These are phyloP conservation scores for Madurella fahalii DNA, from an alignment of 2,329 filamentous ascomycete species.

Conservation along the genomic window DNA sequence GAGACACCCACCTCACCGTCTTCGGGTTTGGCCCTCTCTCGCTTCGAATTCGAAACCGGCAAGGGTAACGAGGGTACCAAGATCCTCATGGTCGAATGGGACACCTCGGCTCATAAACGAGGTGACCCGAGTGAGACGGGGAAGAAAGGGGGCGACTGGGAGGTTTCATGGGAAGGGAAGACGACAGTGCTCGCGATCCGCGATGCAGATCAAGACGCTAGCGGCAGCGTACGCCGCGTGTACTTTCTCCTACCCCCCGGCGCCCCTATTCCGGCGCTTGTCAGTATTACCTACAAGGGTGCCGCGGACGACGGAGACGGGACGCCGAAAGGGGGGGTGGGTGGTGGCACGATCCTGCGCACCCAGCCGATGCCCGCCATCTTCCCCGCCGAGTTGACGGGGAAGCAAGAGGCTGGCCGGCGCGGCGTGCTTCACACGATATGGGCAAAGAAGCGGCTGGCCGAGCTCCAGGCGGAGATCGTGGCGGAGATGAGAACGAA, in stretches of 20 bases:
- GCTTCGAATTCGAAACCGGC: slow-evolving; percentile 81
- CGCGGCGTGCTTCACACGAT: slow-evolving; percentile 84
- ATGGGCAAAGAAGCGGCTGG: slow-evolving; percentile 81
- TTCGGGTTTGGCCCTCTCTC: slow-evolving; percentile 58
- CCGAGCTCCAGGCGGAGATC: slow-evolving; percentile 73
- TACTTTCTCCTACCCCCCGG: slow-evolving; percentile 79
- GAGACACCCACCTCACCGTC: slow-evolving; percentile 44
- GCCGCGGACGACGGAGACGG: slow-evolving; percentile 14
- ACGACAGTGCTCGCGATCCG: slow-evolving; percentile 63
- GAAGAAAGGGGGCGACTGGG: slow-evolving; percentile 55
- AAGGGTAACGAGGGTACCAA: slow-evolving; percentile 81
- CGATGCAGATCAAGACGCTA: slow-evolving; percentile 46
- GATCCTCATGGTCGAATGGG: slow-evolving; percentile 91
- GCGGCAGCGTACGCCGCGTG: slow-evolving; percentile 44
- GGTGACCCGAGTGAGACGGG: slow-evolving; percentile 42
- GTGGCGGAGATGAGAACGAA: slow-evolving; percentile 67
- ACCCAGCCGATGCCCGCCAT: slow-evolving; percentile 84
- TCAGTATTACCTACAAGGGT: slow-evolving; percentile 55
- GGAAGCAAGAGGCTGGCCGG: slow-evolving; percentile 61
- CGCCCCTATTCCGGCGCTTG: slow-evolving; percentile 64
- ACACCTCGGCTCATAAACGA: slow-evolving; percentile 34
- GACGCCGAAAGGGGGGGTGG: slow-evolving; percentile 17
- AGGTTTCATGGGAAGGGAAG: slow-evolving; percentile 81
- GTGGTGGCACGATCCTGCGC: slow-evolving; percentile 45
- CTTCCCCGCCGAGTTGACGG: slow-evolving; percentile 71